Base-by-base conservation (phyloP, 2,329 filamentous ascomycete species). In the Aschersonia sp. region DNA sequence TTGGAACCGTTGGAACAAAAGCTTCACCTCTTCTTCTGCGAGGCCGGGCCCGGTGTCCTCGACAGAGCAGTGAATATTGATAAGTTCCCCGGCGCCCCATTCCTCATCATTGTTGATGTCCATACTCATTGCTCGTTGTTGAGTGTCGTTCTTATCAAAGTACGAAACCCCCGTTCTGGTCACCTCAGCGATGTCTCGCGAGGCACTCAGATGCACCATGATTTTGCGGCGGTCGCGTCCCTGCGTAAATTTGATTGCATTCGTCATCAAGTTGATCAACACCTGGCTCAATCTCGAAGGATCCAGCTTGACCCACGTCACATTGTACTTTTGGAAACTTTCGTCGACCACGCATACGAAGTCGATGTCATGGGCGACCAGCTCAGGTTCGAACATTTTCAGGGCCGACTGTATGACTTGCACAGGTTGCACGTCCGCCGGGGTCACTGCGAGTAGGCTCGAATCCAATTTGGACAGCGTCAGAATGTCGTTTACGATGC, bases 351-450 rank as follows among this genome's bases (percentile, higher is more conserved):
- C 70, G 54, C 88, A 84, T 40, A 80, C 73, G 62, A 88, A 77
- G 47, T 78, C 72, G 51, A 91, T 89, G 43, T 80, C 78, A 50
- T 85, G 82, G 5, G 80, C 80, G 44, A 78, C 72, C 10, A 91
- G 65, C 59, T 91, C 85, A 6, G 82, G 74, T 62, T 89, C 84
- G 55, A 89, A 88, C 79, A 91, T 87, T 60, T 85, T 86, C 43
- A 87, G 64, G 1, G 82, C 82, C 35, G 78, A 71, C 52, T 83
- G 76, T 2, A 86, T 79, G 5, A 86, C 77, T 30, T 77, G 73
- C 38, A 85, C 64, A 0, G 84, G 83, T 56, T 85, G 81, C 2
- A 81, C 77, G 50, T 84, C 76, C 4, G 85, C 75, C 0, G 83
- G 84, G 1, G 82, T 83, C 1, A 87, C 82, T 40, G 82, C 72